Percentiles rank a stretch among this genome's conserved stretches.
Conservation (phyloP, 2,329 filamentous ascomycete species). For the Ilyonectria robusta region DNA sequence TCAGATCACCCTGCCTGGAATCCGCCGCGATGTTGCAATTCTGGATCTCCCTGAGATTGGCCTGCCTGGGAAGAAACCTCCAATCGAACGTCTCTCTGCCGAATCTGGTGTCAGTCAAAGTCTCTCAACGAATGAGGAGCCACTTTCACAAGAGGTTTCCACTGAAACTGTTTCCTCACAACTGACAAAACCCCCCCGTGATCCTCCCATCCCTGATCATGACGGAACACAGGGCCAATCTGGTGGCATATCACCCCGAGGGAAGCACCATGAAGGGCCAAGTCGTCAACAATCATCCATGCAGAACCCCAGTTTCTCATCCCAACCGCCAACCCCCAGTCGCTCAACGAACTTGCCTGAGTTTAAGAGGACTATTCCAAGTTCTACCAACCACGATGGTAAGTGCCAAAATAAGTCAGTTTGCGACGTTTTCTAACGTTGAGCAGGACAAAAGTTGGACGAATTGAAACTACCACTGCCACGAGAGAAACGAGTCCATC, state of each 20-base stretch:
- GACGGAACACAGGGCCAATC: background rate
- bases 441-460: background rate
- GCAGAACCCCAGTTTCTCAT: background rate
- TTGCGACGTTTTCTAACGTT: background rate
- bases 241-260: background rate
- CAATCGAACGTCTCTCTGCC: background rate
- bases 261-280: background rate
- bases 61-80: slow-evolving; percentile 10
- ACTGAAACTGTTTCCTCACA: background rate
- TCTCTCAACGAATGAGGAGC: background rate
- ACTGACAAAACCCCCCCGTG: background rate
- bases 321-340: background rate
- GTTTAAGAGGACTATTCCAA: background rate
- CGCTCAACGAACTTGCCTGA: background rate
- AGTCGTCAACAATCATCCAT: background rate
- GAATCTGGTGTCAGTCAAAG: background rate
- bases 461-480: slow-evolving; percentile 22
- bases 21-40: slow-evolving; percentile 15
- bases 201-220: background rate
- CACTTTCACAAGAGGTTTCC: background rate
- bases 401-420: background rate
- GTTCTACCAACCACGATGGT: background rate
- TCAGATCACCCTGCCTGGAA: background rate
- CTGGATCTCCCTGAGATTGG: slow-evolving; percentile 40
- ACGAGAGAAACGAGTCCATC: slow-evolving; percentile 13